Evolutionary conservation across 768 basidiomycete species (phyloP).

Genomic region (Lentinus tigrinus): DNA sequence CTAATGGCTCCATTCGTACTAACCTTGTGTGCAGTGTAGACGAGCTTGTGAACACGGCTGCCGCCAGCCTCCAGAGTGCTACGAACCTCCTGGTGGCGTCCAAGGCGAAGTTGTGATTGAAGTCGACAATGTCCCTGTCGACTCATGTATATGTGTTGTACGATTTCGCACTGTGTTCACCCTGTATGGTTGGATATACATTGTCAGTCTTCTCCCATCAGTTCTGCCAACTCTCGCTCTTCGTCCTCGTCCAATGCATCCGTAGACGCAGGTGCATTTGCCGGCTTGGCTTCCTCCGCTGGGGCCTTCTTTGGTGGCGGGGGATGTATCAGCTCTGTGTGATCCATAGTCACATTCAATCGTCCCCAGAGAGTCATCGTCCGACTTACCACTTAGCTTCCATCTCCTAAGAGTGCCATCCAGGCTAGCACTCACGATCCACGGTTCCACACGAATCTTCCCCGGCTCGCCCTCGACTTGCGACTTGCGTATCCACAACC

Average conservation of each 20-base stretch:
- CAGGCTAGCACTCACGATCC: slow-evolving; percentile 81
- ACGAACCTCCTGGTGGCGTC: slow-evolving; percentile 36
- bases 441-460: slow-evolving; percentile 61
- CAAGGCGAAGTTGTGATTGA: slow-evolving; percentile 54
- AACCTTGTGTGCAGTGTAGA: slow-evolving; percentile 55
- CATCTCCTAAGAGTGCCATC: slow-evolving; percentile 89
- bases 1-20: neutral
- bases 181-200: no score
- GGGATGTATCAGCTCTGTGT: slow-evolving; percentile 16
- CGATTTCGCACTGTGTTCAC: neutral
- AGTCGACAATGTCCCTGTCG: neutral
- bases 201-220: slow-evolving; percentile 46
- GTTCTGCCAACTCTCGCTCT: slow-evolving; percentile 82
- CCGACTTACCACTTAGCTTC: slow-evolving; percentile 57
- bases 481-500: slow-evolving; percentile 63
- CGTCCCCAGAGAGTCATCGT: neutral
- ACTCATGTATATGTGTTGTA: neutral
- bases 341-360: neutral
- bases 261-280: slow-evolving; percentile 20
- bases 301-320: slow-evolving; percentile 6
- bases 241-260: slow-evolving; percentile 76
- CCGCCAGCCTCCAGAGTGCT: slow-evolving; percentile 49
- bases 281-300: slow-evolving; percentile 17
- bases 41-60: slow-evolving; percentile 74
- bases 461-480: slow-evolving; percentile 43